A percentile compares a stretch with the other conserved stretches of the same genome.
These are phyloP conservation scores for Laetiporus sulphureus DNA, from an alignment of 1,284 basidiomycete genomes.

Conservation along the genomic window DNA sequence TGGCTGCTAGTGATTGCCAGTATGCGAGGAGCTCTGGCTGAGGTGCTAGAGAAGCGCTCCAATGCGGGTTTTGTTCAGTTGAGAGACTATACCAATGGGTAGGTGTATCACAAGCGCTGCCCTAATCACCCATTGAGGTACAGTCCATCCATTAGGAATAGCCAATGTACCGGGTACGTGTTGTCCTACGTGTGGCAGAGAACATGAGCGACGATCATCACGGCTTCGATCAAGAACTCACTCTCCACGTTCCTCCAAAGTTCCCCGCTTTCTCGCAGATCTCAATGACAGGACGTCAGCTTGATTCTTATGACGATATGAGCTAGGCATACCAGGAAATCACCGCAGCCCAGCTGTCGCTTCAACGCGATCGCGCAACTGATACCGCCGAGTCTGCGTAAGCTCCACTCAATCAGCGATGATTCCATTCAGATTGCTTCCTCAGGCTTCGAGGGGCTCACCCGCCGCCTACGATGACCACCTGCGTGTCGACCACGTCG, in stretches of 20 bases:
- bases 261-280: conserved; percentile 28
- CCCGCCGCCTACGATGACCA: conserved; percentile 7
- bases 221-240: conserved; percentile 10
- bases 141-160: not conserved
- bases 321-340: conserved; percentile 19
- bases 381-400: conserved; percentile 23
- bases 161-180: conserved; percentile 21
- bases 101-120: conserved; percentile 22
- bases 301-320: not conserved
- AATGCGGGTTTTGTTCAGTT: conserved; percentile 26
- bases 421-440: too few relatives aligned
- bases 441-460: not conserved
- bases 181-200: conserved; percentile 19
- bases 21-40: conserved; percentile 29
- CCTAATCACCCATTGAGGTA: conserved; percentile 7
- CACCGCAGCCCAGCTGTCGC: conserved; percentile 15
- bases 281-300: conserved; percentile 10
- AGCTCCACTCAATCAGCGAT: not conserved
- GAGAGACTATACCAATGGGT: conserved; percentile 29
- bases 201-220: not conserved
- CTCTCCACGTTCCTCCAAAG: conserved; percentile 32
- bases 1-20: conserved; percentile 21
- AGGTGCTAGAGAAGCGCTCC: conserved; percentile 18
- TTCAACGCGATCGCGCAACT: conserved; percentile 18
- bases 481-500: too few relatives aligned